Evolutionary conservation across 176 grass and related monocot species (phyloP).

Genomic region (Tuctoria greenei): DNA sequence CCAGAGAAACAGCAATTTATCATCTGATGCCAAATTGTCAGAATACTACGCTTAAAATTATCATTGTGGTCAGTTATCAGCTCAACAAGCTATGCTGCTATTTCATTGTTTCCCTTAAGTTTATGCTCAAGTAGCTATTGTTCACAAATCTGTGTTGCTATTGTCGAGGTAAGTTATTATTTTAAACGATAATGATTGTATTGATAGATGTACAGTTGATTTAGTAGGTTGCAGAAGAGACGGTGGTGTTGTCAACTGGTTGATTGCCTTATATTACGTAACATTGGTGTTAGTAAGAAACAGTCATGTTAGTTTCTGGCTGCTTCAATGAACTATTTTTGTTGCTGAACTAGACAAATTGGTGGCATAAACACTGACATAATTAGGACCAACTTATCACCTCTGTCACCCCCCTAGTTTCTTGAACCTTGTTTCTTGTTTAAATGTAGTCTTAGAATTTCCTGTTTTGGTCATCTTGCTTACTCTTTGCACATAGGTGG

Average conservation of each 20-base stretch:
- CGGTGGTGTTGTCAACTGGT: background rate
- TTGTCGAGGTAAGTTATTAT: background rate
- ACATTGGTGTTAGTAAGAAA: background rate
- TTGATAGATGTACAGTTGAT: background rate
- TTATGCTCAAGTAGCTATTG: background rate
- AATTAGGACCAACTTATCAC: background rate
- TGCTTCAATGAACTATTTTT: slow-evolving; percentile 5
- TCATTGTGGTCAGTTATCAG: background rate
- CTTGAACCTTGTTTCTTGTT: background rate
- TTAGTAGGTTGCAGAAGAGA: background rate
- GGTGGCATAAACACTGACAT: background rate
- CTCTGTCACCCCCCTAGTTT: background rate
- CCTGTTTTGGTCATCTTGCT: background rate
- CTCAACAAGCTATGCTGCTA: background rate
- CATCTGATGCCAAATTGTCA: background rate
- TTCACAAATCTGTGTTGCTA: slow-evolving; percentile 2
- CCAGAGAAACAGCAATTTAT: background rate
- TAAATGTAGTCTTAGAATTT: background rate
- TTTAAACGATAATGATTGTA: background rate
- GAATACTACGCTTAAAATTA: background rate
- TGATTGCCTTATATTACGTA: background rate
- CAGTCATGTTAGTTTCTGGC: slow-evolving; percentile 6
- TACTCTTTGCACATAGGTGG: slow-evolving; percentile 62
- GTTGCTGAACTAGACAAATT: background rate
- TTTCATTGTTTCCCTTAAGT: background rate